Evolutionary conservation across 176 grass and related monocot species (phyloP).

Genomic region (Rhynchospora tenuis): DNA sequence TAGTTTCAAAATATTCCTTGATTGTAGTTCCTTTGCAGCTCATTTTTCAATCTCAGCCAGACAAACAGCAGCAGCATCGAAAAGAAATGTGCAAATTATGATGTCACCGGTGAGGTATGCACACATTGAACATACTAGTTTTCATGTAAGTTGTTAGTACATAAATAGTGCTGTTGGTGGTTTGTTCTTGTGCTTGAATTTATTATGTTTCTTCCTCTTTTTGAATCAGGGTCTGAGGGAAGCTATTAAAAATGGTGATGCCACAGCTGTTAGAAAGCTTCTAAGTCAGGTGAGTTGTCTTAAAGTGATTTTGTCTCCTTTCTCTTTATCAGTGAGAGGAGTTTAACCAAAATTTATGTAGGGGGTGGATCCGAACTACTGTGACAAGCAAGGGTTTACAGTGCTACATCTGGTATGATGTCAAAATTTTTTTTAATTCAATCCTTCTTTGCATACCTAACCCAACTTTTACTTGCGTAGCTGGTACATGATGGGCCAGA

Average conservation of each 20-base stretch:
- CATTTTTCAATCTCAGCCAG: constrained; percentile 74
- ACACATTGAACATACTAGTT: neutral
- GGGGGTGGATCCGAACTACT: constrained; percentile 93
- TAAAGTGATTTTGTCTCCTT: neutral
- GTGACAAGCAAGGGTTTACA: constrained; percentile 90
- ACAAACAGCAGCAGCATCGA: constrained; percentile 48
- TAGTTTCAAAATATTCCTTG: neutral
- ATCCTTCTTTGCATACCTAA: neutral
- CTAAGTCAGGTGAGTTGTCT: constrained; percentile 60
- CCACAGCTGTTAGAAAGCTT: constrained; percentile 68
- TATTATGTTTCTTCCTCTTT: neutral
- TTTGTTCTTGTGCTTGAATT: constrained; percentile 2
- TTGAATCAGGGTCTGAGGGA: constrained; percentile 81
- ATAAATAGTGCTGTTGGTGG: neutral
- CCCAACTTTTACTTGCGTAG: neutral
- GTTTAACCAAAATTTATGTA: constrained; percentile 38
- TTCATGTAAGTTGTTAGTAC: constrained; percentile 1
- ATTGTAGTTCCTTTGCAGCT: constrained; percentile 31
- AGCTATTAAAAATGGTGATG: constrained; percentile 85
- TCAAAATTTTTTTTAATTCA: constrained; percentile 6
- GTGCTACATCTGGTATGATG: constrained; percentile 88
- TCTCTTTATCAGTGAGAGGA: constrained; percentile 18
- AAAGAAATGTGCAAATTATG: constrained; percentile 52
- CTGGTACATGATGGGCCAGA: neutral
- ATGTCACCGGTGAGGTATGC: constrained; percentile 84